phyloP scores from a whole-genome alignment of 179 eudicot genomes.

The Actinidia polygama region DNA sequence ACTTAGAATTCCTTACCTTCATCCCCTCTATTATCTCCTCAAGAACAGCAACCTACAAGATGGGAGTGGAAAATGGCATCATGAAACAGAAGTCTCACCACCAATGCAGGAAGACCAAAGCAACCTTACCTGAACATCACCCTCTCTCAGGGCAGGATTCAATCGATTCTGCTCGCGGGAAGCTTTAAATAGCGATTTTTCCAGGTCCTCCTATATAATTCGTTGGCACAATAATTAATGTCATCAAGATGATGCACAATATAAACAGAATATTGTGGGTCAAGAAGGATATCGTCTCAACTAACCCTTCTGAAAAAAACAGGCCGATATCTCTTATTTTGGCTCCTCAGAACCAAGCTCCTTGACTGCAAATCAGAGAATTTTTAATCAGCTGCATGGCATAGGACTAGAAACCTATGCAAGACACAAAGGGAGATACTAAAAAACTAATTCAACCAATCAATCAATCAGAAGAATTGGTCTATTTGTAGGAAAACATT shows the following conservation, averaged over 20 bases:
- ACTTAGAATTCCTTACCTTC: constrained; percentile 57
- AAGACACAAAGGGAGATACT: neutral
- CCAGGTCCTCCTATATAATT: constrained; percentile 80
- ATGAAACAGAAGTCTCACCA: neutral
- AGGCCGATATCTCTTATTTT: constrained; percentile 68
- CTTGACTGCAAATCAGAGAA: constrained; percentile 56
- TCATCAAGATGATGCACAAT: neutral
- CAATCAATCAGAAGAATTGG: neutral
- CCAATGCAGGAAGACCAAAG: constrained; percentile 17
- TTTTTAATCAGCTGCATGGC: neutral
- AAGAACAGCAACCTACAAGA: constrained; percentile 75
- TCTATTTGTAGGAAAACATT: neutral
- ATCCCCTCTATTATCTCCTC: constrained; percentile 87
- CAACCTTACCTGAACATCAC: constrained; percentile 70
- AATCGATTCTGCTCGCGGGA: constrained; percentile 54
- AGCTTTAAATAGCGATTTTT: constrained; percentile 67
- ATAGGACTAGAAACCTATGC: neutral
- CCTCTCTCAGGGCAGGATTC: constrained; percentile 66
- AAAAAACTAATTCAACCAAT: constrained; percentile 2
- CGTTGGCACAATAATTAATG: neutral
- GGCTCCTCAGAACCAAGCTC: constrained; percentile 68
- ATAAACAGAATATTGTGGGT: neutral
- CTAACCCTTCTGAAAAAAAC: constrained; percentile 90
- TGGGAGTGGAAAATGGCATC: neutral
- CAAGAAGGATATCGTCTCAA: neutral